These are phyloP conservation scores for Xerocomellus intermedius DNA, from an alignment of 768 basidiomycete species.

Conservation along the genomic window DNA sequence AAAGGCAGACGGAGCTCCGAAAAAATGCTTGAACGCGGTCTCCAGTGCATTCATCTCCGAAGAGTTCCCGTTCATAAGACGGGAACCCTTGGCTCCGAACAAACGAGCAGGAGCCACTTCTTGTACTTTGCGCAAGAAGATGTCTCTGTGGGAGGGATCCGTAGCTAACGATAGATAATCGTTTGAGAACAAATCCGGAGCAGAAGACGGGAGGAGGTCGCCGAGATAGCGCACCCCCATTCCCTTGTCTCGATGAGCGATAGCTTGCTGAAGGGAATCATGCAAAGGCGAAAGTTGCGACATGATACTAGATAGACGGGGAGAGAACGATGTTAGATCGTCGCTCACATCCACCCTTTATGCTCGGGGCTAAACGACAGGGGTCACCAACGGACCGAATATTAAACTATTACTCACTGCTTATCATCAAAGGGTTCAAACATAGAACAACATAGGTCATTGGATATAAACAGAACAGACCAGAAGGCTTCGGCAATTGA, in stretches of 20 bases:
- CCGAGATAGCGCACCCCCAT: slow-evolving; percentile 7
- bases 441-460: too few relatives aligned
- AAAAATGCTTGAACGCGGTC: slow-evolving; percentile 5
- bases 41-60: slow-evolving; percentile 16
- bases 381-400: too few relatives aligned
- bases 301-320: slow-evolving; percentile 5
- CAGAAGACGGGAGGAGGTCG: slow-evolving; percentile 18
- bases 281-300: slow-evolving; percentile 3
- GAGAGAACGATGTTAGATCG: too few relatives aligned
- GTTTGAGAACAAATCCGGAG: slow-evolving; percentile 44
- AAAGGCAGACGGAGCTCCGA: slow-evolving; percentile 39
- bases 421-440: too few relatives aligned
- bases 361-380: too few relatives aligned
- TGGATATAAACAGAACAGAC: too few relatives aligned
- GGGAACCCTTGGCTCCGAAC: slow-evolving; percentile 50
- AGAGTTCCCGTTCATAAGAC: slow-evolving; percentile 43
- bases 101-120: slow-evolving; percentile 19
- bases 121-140: slow-evolving; percentile 32
- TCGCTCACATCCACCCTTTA: background rate
- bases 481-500: too few relatives aligned
- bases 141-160: slow-evolving; percentile 31
- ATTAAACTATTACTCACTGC: too few relatives aligned
- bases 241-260: background rate
- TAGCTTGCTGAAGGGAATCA: slow-evolving; percentile 12
- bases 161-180: slow-evolving; percentile 50